Base-by-base conservation (phyloP, 2,329 filamentous ascomycete species). In the Rutstroemia sp. region DNA sequence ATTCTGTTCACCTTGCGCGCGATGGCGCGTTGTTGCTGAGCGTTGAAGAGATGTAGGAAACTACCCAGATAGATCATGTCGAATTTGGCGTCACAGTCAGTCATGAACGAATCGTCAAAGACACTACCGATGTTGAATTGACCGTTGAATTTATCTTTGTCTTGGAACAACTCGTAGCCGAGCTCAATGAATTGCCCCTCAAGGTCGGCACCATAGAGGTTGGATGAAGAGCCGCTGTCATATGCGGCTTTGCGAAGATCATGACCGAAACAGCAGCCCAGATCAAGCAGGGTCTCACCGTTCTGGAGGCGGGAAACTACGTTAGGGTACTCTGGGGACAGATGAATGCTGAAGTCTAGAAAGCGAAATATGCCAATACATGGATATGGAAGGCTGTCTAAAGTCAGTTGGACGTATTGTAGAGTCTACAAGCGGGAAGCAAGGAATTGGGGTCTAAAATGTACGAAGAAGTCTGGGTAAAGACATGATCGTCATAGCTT, bases 31-130 rank as follows among this genome's bases (percentile, higher is more conserved):
- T 76, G 73, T 10, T 65, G 62, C 1, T 72, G 69, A 62, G 67
- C 72, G 38, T 66, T 65, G 60, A 75, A 77, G 8, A 77, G 64
- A 54, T 78, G 75, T 48, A 77, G 70, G 63, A 77, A 73, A 0
- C 71, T 71, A 0, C 69, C 68, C 3, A 73, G 66, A 45, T 73
- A 67, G 9, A 76, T 60, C 21, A 77, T 69, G 51, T 76, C 70
- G 2, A 74, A 65, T 23, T 69, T 65, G 8, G 70, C 71, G 23
- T 70, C 62, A 36, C 75, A 59, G 49, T 69, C 57, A n/a, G 65
- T 67, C 39, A 74, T 58, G 16, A 63, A 63, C 0, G 65, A 51
- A 1, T 60, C 25, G 27, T 67, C 66, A 51, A 71, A 69, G 4
- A 64, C 16, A 30, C 72, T 68, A 1, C 65, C 69, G 25, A 59